These are phyloP conservation scores for Simplicillium sp. DNA, from an alignment of 2,329 filamentous ascomycete species.

Conservation along the genomic window DNA sequence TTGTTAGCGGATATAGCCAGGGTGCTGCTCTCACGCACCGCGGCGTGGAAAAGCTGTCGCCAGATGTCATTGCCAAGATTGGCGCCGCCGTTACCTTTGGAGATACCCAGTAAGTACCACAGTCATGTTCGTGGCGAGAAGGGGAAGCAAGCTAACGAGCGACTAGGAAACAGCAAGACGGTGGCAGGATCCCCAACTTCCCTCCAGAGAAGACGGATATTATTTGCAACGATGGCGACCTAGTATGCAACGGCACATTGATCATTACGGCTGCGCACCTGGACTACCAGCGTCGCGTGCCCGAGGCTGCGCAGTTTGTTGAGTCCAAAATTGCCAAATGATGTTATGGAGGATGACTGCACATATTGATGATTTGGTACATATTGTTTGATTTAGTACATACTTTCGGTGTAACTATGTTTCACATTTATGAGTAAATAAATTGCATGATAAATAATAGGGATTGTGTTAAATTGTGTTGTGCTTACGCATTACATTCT, in stretches of 20 bases:
- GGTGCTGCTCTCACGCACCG: constrained; percentile 18
- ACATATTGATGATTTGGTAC: too few relatives aligned
- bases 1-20: constrained; percentile 29
- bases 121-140: constrained; percentile 1
- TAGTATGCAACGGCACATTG: constrained; percentile 25
- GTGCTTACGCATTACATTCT: too few relatives aligned
- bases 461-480: too few relatives aligned
- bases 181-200: constrained; percentile 23
- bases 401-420: too few relatives aligned
- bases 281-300: constrained; percentile 23
- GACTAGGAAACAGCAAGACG: constrained; percentile 15
- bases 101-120: constrained; percentile 11
- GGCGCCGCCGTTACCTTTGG: constrained; percentile 17
- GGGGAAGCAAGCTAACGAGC: constrained; percentile 1
- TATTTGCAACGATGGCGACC: constrained; percentile 30
- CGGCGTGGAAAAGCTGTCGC: constrained; percentile 14
- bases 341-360: too few relatives aligned
- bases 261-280: constrained; percentile 24
- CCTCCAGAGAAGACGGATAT: constrained; percentile 24
- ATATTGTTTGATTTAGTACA: too few relatives aligned
- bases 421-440: too few relatives aligned
- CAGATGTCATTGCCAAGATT: constrained; percentile 13
- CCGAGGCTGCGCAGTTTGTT: constrained; percentile 3
- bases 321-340: not conserved
- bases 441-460: too few relatives aligned